Evolutionary conservation across 192 early-diverging fungal species (phyloP).

Genomic region (Linnemannia hyalina): DNA sequence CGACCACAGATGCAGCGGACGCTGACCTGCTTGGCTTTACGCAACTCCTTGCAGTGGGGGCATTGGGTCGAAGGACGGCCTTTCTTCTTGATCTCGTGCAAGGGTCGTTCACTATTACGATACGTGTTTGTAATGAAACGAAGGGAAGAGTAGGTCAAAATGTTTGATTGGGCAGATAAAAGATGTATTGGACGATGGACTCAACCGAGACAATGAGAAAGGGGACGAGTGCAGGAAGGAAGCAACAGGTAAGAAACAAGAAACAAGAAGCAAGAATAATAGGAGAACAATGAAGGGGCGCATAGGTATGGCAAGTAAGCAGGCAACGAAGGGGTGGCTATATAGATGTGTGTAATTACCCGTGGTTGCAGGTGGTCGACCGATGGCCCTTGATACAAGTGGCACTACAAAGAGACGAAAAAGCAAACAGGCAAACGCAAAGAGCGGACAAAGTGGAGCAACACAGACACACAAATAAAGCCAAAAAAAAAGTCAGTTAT

Average conservation of each 20-base stretch:
- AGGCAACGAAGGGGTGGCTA: not conserved
- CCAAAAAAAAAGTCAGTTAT: not conserved
- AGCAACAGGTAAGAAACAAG: too few species aligned
- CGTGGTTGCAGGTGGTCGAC: slow-evolving; percentile 65
- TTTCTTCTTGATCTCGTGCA: slow-evolving; percentile 74
- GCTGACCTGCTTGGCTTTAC: slow-evolving; percentile 73
- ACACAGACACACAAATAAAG: not conserved
- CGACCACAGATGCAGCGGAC: slow-evolving; percentile 78
- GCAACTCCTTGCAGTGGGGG: slow-evolving; percentile 75
- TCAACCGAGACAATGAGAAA: not conserved
- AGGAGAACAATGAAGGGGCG: not conserved
- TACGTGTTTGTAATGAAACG: not conserved
- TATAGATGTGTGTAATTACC: slow-evolving; percentile 16
- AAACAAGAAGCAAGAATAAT: not conserved
- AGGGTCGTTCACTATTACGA: slow-evolving; percentile 60
- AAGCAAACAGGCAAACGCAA: not conserved
- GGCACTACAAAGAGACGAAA: slow-evolving; percentile 38
- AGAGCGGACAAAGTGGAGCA: not conserved
- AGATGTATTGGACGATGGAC: not conserved
- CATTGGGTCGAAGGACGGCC: slow-evolving; percentile 83
- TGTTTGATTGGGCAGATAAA: not conserved
- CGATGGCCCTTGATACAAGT: slow-evolving; percentile 72
- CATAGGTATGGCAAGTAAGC: not conserved
- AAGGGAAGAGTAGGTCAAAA: not conserved
- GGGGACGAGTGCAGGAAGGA: not conserved